Percentiles rank a stretch among this genome's conserved stretches.
Conservation (phyloP, 345 rosid species). For the Corymbia maculata region DNA sequence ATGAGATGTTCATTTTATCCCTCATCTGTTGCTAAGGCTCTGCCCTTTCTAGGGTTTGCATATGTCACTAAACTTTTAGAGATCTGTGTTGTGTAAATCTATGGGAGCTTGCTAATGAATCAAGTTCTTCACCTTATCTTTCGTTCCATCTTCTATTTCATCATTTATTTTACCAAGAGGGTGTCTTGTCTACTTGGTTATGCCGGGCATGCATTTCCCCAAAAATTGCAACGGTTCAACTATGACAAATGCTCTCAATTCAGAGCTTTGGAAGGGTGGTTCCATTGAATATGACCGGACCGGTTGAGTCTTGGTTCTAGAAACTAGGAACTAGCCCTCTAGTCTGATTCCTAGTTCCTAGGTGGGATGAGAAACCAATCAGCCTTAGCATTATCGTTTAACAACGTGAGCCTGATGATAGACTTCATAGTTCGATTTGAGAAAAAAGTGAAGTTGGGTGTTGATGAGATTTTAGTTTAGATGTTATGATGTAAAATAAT, state of each 20-base stretch:
- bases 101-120: background rate
- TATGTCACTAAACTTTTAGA: background rate
- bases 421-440: background rate
- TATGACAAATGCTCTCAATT: background rate
- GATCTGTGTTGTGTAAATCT: background rate
- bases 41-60: background rate
- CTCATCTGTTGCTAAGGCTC: background rate
- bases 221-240: background rate
- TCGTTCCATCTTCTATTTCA: background rate
- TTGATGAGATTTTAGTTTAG: too few relatives aligned
- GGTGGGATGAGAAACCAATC: too few relatives aligned
- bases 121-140: background rate
- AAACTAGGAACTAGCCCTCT: too few relatives aligned
- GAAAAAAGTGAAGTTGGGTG: too few relatives aligned
- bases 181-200: background rate
- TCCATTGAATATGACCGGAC: too few relatives aligned
- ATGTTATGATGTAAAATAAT: background rate
- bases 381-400: background rate
- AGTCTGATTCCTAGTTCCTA: too few relatives aligned
- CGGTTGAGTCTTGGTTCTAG: too few relatives aligned
- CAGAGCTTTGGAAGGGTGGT: background rate
- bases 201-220: background rate
- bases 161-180: background rate
- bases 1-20: background rate
- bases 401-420: background rate